Evolutionary conservation across 2,329 filamentous ascomycete species (phyloP).

Genomic region (Exophiala oligosperma): DNA sequence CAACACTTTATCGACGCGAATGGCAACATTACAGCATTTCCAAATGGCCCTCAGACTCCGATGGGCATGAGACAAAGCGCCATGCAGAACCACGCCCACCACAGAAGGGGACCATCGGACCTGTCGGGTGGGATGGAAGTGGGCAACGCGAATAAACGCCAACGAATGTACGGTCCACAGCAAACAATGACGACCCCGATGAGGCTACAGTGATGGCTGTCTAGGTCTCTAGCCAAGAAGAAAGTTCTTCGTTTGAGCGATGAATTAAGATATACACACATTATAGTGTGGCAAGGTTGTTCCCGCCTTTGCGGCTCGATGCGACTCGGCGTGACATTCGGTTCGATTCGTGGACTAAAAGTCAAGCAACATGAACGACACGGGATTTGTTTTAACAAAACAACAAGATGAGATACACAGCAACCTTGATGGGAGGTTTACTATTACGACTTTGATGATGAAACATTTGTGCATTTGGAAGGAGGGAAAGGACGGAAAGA

Average conservation of each 20-base stretch:
- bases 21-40: constrained; percentile 15
- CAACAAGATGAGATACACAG: neutral
- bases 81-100: constrained; percentile 17
- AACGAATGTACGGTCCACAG: constrained; percentile 21
- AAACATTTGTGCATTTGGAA: neutral
- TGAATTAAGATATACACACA: too few species aligned
- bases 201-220: constrained; percentile 11
- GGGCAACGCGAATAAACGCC: constrained; percentile 24
- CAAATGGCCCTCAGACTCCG: constrained; percentile 20
- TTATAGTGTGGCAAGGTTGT: too few species aligned
- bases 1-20: constrained; percentile 21
- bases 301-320: too few species aligned
- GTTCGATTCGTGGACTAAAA: too few species aligned
- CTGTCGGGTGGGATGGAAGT: constrained; percentile 21
- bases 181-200: constrained; percentile 23
- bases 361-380: too few species aligned
- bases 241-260: too few species aligned
- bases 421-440: neutral
- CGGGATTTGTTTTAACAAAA: too few species aligned
- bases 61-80: constrained; percentile 17
- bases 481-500: neutral
- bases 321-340: too few species aligned
- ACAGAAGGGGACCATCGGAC: constrained; percentile 22
- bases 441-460: constrained; percentile 7
- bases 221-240: too few species aligned